Conservation (phyloP, 2,329 filamentous ascomycete species). For the Cadophora sp. region DNA sequence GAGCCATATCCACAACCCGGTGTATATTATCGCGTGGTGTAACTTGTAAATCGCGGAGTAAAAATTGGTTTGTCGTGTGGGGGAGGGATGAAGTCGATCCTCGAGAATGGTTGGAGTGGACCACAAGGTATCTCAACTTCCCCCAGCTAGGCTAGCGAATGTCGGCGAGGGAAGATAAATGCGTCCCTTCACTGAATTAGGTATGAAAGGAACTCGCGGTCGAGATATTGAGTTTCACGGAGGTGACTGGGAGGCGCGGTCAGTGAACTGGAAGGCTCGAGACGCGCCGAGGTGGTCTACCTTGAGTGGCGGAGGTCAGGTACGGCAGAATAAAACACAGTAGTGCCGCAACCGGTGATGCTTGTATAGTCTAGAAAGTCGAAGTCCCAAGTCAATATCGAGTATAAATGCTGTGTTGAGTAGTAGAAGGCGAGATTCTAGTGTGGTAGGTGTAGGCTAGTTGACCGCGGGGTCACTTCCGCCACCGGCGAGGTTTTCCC, state of each 20-base stretch:
- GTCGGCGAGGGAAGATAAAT: background rate
- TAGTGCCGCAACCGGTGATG: background rate
- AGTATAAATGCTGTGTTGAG: background rate
- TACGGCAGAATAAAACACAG: background rate
- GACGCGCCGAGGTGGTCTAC: background rate
- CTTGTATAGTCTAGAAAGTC: background rate
- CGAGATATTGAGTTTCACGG: background rate
- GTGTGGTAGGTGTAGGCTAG: background rate
- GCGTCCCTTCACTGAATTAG: background rate
- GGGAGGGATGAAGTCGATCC: too few relatives aligned
- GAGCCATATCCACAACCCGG: conserved; percentile 30
- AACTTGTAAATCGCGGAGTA: background rate
- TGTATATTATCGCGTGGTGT: background rate
- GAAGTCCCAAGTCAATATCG: background rate
- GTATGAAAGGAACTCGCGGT: background rate
- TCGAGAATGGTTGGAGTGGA: background rate
- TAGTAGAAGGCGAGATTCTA: background rate
- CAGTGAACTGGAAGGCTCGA: background rate
- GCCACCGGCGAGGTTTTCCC: conserved; percentile 5
- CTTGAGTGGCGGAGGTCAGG: background rate
- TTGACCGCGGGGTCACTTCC: conserved; percentile 4
- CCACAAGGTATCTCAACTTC: background rate
- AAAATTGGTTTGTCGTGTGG: background rate
- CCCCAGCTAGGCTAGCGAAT: background rate
- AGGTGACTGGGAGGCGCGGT: conserved; percentile 1